phyloP scores from a whole-genome alignment of 306 rosid genomes.

The Citrullus amarus region DNA sequence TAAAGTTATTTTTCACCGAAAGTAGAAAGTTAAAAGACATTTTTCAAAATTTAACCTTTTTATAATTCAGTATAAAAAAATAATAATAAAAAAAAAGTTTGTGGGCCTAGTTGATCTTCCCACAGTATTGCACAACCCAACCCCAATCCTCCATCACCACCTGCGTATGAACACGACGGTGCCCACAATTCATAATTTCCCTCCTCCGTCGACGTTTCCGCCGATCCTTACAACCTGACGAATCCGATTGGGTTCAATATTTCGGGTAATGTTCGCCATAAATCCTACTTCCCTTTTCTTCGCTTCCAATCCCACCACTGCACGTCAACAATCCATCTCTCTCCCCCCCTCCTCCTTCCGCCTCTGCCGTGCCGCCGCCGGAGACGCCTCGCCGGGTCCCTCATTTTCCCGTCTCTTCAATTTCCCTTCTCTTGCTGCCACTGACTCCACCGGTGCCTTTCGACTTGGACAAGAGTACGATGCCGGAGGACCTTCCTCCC shows the following conservation, averaged over 20 bases:
- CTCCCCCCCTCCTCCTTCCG: conserved; percentile 7
- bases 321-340: not conserved
- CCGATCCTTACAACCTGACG: not conserved
- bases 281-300: conserved; percentile 23
- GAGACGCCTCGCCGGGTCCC: conserved; percentile 27
- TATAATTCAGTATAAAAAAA: no score
- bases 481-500: conserved; percentile 14
- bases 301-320: not conserved
- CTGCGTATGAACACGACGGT: not conserved
- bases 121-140: not conserved
- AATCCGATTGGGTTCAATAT: not conserved
- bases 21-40: no score
- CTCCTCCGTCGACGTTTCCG: not conserved
- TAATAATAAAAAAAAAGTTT: no score
- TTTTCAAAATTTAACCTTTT: no score
- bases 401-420: conserved; percentile 38
- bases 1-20: no score
- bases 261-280: conserved; percentile 46
- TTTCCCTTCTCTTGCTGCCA: conserved; percentile 27
- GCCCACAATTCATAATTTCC: not conserved
- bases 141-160: not conserved
- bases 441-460: conserved; percentile 27
- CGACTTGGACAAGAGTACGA: conserved; percentile 32
- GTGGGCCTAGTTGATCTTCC: not conserved
- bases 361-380: conserved; percentile 44